Base-by-base conservation (phyloP, 225 moss, liverwort and hornwort genomes). In the Bryoerythrophyllum caledonicum region DNA sequence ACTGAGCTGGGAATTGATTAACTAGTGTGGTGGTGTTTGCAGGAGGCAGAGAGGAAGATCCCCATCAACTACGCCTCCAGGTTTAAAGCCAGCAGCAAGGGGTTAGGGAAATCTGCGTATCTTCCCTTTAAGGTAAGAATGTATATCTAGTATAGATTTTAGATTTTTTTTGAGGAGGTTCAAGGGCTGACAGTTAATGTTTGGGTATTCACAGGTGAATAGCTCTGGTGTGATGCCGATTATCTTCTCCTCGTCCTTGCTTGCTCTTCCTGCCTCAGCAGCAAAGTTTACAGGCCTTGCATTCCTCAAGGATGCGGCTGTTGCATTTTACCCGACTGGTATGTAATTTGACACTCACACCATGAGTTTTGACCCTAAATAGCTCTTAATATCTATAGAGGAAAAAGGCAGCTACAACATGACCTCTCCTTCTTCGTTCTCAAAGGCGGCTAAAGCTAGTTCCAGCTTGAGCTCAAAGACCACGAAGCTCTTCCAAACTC, bases 201-300 rank as follows among this genome's bases (percentile, higher is more conserved):
- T 30, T 65, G 55, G 32, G 38, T 40, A 25, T 68, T 1, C 69
- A 64, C 83, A 97, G 96, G 97, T 94, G 54, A 97, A 97, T 82
- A 97, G 97, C 84, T 92, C 97, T 2, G 97, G 94, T 48, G 94
- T 99, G 17, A 99, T 99, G 97, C 97, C 97, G 49, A 97, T 97
- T 60, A 97, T 97, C 71, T 97, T 97, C 86, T 91, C 97, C 66
- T 93, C 97, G 25, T 97, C 97, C 15, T 82, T 97, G 83, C 94
- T 99, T 44, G 92, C 94, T 68, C 80, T 90, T 68, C 95, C 97
- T 60, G 90, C 91, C 53, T 94, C 94, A 37, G 87, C 90, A 46
- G 97, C 97, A 65, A 84, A 88, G 61, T 97, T 93, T 51, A 94
- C 97, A 15, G 97, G 97, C 72, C 76, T 99, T 52, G 89, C 89